Conservation (phyloP, 2,329 filamentous ascomycete species). For the Colletotrichum cuscutae region DNA sequence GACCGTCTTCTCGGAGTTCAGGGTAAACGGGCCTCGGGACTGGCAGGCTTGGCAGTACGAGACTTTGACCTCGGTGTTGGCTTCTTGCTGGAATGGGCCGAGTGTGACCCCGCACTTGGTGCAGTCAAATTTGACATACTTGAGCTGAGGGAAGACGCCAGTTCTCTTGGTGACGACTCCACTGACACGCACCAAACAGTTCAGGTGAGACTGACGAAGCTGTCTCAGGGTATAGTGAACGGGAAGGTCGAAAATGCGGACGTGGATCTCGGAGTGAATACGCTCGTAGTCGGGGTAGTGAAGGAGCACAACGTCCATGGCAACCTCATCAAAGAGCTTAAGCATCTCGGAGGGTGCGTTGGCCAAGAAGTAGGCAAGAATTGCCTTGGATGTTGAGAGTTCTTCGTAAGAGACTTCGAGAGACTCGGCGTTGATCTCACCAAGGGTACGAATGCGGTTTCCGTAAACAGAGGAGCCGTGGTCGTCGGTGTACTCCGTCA, state of each 20-base stretch:
- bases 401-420: constrained; percentile 97
- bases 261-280: constrained; percentile 97
- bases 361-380: constrained; percentile 93
- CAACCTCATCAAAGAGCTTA: constrained; percentile 95
- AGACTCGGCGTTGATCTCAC: constrained; percentile 95
- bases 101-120: constrained; percentile 91
- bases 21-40: constrained; percentile 90
- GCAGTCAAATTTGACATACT: constrained; percentile 99
- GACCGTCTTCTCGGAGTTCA: constrained; percentile 97
- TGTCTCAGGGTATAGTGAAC: constrained; percentile 96
- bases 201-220: constrained; percentile 93
- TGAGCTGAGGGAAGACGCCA: constrained; percentile 96
- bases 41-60: constrained; percentile 97
- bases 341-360: constrained; percentile 96
- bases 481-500: constrained; percentile 95
- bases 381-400: constrained; percentile 88
- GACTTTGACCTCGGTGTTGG: constrained; percentile 95
- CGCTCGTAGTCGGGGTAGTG: constrained; percentile 98
- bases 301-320: constrained; percentile 94
- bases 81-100: constrained; percentile 97
- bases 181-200: constrained; percentile 92
- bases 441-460: constrained; percentile 92
- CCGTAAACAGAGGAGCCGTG: constrained; percentile 93
- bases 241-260: constrained; percentile 94
- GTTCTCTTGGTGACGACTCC: constrained; percentile 95